Percentiles rank a stretch among this genome's conserved stretches.
Conservation (phyloP, 306 rosid genomes). For the Chamaecrista fasciculata region DNA sequence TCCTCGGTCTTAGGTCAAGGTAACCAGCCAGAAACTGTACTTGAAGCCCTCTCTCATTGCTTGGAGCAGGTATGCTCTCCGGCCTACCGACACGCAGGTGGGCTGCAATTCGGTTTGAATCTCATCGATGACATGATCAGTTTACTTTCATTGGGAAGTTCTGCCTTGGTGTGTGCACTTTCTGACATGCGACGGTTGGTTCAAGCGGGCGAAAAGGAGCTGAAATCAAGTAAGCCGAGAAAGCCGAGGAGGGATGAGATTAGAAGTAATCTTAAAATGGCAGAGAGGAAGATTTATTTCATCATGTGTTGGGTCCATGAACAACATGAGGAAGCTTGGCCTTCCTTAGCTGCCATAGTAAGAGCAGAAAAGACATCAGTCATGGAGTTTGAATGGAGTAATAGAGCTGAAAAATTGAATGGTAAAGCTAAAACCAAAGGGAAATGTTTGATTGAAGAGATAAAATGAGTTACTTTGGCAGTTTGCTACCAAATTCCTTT, state of each 20-base stretch:
- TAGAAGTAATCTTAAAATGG: slow-evolving; percentile 59
- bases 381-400: slow-evolving; percentile 42
- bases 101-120: slow-evolving; percentile 63
- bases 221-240: slow-evolving; percentile 50
- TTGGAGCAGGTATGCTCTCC: slow-evolving; percentile 81
- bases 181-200: slow-evolving; percentile 60
- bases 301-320: slow-evolving; percentile 89
- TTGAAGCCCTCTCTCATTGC: slow-evolving; percentile 70
- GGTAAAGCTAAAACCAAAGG: slow-evolving; percentile 39
- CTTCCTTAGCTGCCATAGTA: slow-evolving; percentile 60
- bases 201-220: slow-evolving; percentile 61
- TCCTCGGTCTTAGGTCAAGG: slow-evolving; percentile 78
- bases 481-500: neutral
- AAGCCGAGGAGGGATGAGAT: slow-evolving; percentile 43
- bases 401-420: slow-evolving; percentile 38
- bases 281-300: slow-evolving; percentile 73
- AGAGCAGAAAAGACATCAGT: slow-evolving; percentile 59
- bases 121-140: slow-evolving; percentile 57
- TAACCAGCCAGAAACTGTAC: slow-evolving; percentile 59
- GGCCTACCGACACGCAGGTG: slow-evolving; percentile 64
- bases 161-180: slow-evolving; percentile 65
- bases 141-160: slow-evolving; percentile 50
- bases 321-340: slow-evolving; percentile 78
- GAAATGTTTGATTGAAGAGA: slow-evolving; percentile 69
- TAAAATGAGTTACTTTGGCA: slow-evolving; percentile 28